Conservation (phyloP, 2,329 filamentous ascomycete genomes). For the Aspergillus brasiliensis region DNA sequence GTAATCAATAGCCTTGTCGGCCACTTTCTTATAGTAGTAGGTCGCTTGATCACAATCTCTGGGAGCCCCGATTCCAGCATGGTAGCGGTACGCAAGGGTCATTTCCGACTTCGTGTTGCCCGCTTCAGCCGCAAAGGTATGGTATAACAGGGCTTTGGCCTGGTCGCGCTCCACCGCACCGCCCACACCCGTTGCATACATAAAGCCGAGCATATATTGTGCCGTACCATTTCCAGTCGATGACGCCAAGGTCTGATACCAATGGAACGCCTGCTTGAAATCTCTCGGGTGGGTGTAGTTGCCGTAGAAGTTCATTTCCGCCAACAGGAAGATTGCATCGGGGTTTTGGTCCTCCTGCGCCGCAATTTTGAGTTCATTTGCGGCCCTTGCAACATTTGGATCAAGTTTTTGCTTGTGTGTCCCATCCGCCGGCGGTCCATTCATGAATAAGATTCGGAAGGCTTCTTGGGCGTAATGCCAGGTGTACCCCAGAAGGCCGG, state of each 20-base stretch:
- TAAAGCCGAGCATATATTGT: conserved; percentile 92
- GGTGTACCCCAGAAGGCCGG: conserved; percentile 59
- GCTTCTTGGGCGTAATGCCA: conserved; percentile 64
- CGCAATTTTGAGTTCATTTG: conserved; percentile 61
- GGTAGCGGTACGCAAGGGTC: conserved; percentile 85
- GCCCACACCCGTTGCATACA: conserved; percentile 92
- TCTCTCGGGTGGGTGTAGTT: conserved; percentile 87
- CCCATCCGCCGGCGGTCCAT: conserved; percentile 56
- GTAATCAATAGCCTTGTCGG: conserved; percentile 88
- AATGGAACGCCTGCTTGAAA: conserved; percentile 74
- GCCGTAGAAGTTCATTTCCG: conserved; percentile 95
- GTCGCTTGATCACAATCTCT: conserved; percentile 83
- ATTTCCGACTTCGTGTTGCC: conserved; percentile 88
- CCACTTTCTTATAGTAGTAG: conserved; percentile 88
- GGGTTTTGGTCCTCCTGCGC: conserved; percentile 58
- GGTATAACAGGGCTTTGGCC: conserved; percentile 87
- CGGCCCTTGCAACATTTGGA: conserved; percentile 57
- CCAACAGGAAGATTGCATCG: conserved; percentile 86
- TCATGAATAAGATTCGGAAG: conserved; percentile 67
- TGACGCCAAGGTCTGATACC: conserved; percentile 77
- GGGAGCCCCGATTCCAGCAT: conserved; percentile 80
- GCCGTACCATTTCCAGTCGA: conserved; percentile 85
- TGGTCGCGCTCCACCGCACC: conserved; percentile 80
- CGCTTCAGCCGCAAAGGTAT: conserved; percentile 85
- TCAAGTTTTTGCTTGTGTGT: conserved; percentile 35